Evolutionary conservation across 2,329 filamentous ascomycete species (phyloP).

Genomic region (Rutstroemia sp.): DNA sequence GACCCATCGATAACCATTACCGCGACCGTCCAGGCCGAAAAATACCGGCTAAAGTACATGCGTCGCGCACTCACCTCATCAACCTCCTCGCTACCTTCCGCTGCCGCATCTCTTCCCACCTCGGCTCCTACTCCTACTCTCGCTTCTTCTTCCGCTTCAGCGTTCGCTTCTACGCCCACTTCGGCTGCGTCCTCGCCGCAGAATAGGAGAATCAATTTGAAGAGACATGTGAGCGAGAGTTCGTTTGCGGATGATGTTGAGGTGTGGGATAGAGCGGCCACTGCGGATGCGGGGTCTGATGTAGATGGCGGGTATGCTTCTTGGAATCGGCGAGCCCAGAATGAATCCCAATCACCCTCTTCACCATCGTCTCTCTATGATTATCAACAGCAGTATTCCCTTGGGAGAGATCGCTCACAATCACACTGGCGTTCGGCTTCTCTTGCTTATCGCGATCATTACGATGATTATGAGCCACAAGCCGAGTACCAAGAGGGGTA

Average conservation of each 20-base stretch:
- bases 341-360: no score
- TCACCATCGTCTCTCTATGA: no score
- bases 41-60: slow-evolving; percentile 31
- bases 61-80: slow-evolving; percentile 17
- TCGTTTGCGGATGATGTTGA: slow-evolving; percentile 37
- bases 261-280: slow-evolving; percentile 17
- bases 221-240: slow-evolving; percentile 31
- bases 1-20: slow-evolving; percentile 45
- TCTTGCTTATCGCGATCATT: no score
- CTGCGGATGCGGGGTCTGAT: no score
- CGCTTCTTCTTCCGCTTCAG: background rate
- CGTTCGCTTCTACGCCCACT: slow-evolving; percentile 11
- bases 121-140: no score
- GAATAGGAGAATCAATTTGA: slow-evolving; percentile 25
- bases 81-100: slow-evolving; percentile 2
- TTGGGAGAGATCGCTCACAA: no score
- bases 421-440: no score
- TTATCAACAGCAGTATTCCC: no score
- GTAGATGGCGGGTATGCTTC: no score
- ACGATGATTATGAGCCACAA: no score
- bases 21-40: slow-evolving; percentile 43
- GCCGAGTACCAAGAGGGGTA: no score
- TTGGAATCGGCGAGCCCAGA: no score
- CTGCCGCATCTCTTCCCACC: slow-evolving; percentile 7
- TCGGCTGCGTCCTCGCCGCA: slow-evolving; percentile 13